Evolutionary conservation across 2,329 filamentous ascomycete genomes (phyloP), one percentile per base, ranked within the genome.

Genomic region (Lecanicillium sp.): DNA sequence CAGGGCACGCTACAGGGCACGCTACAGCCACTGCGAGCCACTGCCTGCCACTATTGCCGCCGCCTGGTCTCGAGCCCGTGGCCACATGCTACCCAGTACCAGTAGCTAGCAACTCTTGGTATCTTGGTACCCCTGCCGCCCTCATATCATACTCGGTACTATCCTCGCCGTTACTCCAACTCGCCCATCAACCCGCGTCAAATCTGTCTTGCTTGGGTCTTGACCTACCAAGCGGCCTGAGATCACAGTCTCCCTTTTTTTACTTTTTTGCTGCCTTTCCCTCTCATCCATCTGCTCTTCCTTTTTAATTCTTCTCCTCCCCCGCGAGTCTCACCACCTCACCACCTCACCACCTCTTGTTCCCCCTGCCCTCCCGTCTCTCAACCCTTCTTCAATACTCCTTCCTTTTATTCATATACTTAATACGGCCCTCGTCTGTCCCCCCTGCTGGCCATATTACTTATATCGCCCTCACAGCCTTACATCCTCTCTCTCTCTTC

Each of bases 391-490:
- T 38, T 38, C 43, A 45, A 37, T 14, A 26, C 33, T 45, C 43
- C 32, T 45, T 45, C 43, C 43, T 30, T 29, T 45, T 27, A 15
- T 15, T 27, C 43, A 20, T 37, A 37, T 38, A 45, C 5, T 19
- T 30, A 37, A 10, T 29, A 12, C n/a, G n/a, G n/a, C n/a, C 12
- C 26, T 29, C 26, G 7, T 29, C 26, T 7, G 26, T 7, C 26
- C 26, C 26, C 26, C 7, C 30, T 24, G 7, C 30, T 26, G 19
- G 41, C 20, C 41, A 21, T 26, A 44, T 36, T 45, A 38, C 35
- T 45, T 45, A 45, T 45, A 45, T 38, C 35, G 26, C n/a, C 11
- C 19, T n/a, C n/a, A n/a, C n/a, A n/a, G n/a, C n/a, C n/a, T n/a
- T n/a, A n/a, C n/a, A n/a, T n/a, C n/a, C n/a, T n/a, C n/a, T n/a